phyloP scores from a whole-genome alignment of 169 alveolate genomes.

The Besnoitia besnoiti region DNA sequence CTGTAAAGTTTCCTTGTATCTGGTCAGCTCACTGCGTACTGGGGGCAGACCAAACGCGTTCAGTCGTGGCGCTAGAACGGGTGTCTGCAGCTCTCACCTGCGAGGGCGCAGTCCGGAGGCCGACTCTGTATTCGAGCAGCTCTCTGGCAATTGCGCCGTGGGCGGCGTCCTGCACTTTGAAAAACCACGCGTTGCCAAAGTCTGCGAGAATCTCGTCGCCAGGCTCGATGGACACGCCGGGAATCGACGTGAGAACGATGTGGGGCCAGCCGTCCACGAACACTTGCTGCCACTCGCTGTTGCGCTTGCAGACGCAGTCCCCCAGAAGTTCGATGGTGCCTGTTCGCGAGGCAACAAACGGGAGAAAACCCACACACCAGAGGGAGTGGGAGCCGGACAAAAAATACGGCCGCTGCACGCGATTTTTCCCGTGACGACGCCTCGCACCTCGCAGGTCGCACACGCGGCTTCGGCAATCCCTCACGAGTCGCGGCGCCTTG shows the following conservation, averaged over 20 bases:
- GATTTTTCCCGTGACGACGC: no score
- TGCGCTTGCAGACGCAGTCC: constrained; percentile 81
- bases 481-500: no score
- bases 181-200: constrained; percentile 90
- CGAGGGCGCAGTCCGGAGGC: constrained; percentile 30
- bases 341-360: no score
- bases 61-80: no score
- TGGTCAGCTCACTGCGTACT: no score
- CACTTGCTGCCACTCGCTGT: constrained; percentile 90
- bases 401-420: no score
- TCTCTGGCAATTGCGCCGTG: constrained; percentile 78
- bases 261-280: constrained; percentile 82
- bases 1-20: no score
- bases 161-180: constrained; percentile 84
- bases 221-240: constrained; percentile 79
- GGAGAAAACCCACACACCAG: background rate
- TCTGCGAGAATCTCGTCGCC: constrained; percentile 93
- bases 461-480: no score
- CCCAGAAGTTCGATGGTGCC: constrained; percentile 78
- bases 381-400: background rate
- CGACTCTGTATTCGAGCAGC: constrained; percentile 76
- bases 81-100: no score
- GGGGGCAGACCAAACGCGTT: no score
- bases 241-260: constrained; percentile 76
- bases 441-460: no score